Evolutionary conservation across 257 asterid genomes (phyloP), one percentile per base, ranked within the genome.

Genomic region (Apocynum venetum): DNA sequence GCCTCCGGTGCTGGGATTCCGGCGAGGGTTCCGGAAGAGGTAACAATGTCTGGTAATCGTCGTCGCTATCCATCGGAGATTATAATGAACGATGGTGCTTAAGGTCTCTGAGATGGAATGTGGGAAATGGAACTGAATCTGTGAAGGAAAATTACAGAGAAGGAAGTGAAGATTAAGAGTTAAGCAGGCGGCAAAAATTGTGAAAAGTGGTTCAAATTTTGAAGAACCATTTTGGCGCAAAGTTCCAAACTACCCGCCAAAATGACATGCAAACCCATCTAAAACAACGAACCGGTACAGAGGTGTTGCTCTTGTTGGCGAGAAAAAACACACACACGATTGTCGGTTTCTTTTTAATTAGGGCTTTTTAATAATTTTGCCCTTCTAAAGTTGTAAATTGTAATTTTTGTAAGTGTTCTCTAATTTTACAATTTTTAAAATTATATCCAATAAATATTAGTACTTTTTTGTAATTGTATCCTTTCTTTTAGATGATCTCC

Each of bases 41-140:
- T 17, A 88, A 81, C 35, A 84, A 77, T 0, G 90, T 80, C 86
- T 76, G 86, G 73, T 72, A 87, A 70, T 89, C 96, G 75, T 92
- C 98, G 69, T 91, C 92, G 85, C 88, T 91, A n/a, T 90, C 96
- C 98, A 94, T 94, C 72, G 77, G 53, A 15, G 9, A 51, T 55
- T 53, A 10, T 48, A 41, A 65, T 38, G 79, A 60, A 48, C n/a
- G n/a, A 20, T 31, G 47, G 44, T 14, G 51, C 1, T n/a, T 52
- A 75, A 17, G 69, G 38, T 10, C 48, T 43, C 53, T 57, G 69
- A 8, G 36, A 52, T 17, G 60, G 76, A 59, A 55, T n/a, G 56
- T 55, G 12, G 61, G 43, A 74, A 44, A 49, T 49, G 61, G 51
- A 49, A 48, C 11, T 19, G 52, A 25, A 40, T 11, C n/a, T 8